phyloP scores from a whole-genome alignment of 805 yeast species.

The Hanseniaspora lindneri region DNA sequence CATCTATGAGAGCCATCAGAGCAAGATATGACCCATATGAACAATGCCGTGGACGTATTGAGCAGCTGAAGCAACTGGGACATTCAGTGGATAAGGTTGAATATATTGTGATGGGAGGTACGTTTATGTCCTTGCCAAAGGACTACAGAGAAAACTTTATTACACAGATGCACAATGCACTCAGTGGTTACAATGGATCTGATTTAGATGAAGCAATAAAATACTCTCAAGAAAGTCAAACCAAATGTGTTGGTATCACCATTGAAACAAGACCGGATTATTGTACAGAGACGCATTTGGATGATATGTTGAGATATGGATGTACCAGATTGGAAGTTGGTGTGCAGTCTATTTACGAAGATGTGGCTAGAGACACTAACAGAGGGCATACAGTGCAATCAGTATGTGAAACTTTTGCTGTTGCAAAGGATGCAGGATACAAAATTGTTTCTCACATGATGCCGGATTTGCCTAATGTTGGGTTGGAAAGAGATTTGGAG shows the following conservation, averaged over 20 bases:
- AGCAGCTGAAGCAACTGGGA: slow-evolving; percentile 87
- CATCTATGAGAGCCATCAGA: slow-evolving; percentile 97
- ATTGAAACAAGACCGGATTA: slow-evolving; percentile 98
- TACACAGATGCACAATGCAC: slow-evolving; percentile 82
- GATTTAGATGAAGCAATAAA: slow-evolving; percentile 82
- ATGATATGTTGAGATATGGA: slow-evolving; percentile 92
- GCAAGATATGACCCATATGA: slow-evolving; percentile 98
- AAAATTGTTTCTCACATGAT: slow-evolving; percentile 98
- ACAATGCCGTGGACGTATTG: slow-evolving; percentile 95
- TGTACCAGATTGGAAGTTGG: slow-evolving; percentile 96
- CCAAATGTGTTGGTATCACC: slow-evolving; percentile 96
- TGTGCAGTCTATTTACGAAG: slow-evolving; percentile 93
- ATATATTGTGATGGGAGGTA: slow-evolving; percentile 97
- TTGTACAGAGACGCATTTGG: slow-evolving; percentile 88
- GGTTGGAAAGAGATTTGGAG: slow-evolving; percentile 94
- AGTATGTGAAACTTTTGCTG: slow-evolving; percentile 88
- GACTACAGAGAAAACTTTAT: slow-evolving; percentile 86
- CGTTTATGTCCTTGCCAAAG: slow-evolving; percentile 87
- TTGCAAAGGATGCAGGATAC: slow-evolving; percentile 97
- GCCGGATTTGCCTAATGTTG: slow-evolving; percentile 98
- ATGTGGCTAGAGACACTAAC: slow-evolving; percentile 95
- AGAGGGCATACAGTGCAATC: slow-evolving; percentile 96
- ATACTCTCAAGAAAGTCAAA: slow-evolving; percentile 84
- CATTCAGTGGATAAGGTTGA: slow-evolving; percentile 96
- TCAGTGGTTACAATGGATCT: slow-evolving; percentile 80